These are phyloP conservation scores for Prunus mongolica DNA, from an alignment of 306 rosid species.

Conservation along the genomic window DNA sequence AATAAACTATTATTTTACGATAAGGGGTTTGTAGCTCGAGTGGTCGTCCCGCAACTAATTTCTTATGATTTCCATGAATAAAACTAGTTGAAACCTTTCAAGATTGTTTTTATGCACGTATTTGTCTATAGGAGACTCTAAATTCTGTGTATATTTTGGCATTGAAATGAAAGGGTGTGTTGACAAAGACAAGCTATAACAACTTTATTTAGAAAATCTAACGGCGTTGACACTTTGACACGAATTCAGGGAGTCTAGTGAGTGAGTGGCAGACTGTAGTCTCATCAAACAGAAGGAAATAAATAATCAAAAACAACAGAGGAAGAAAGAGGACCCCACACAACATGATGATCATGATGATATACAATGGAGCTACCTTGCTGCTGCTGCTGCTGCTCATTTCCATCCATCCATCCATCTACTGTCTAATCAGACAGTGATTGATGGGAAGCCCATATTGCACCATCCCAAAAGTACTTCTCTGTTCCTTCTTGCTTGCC, in stretches of 20 bases:
- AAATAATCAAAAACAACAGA: neutral
- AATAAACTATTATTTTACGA: neutral
- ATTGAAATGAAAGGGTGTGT: neutral
- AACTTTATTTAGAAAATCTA: slow-evolving; percentile 31
- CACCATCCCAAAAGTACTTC: slow-evolving; percentile 27
- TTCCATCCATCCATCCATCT: neutral
- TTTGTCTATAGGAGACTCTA: neutral
- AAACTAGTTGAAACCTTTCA: neutral
- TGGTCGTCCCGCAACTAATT: too few relatives aligned
- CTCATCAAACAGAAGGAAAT: slow-evolving; percentile 8
- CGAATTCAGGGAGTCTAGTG: slow-evolving; percentile 14
- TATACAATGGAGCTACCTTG: neutral
- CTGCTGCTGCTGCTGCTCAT: neutral
- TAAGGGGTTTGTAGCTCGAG: accelerated
- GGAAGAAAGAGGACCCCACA: neutral
- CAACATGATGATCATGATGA: slow-evolving; percentile 24
- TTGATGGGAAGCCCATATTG: slow-evolving; percentile 24
- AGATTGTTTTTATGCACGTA: neutral
- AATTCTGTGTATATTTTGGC: neutral
- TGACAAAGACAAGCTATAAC: slow-evolving; percentile 55
- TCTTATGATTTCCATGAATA: too few relatives aligned
- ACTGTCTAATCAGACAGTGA: slow-evolving; percentile 34
- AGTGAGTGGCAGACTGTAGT: slow-evolving; percentile 15
- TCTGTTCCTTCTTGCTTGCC: slow-evolving; percentile 9
- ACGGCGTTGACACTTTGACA: slow-evolving; percentile 63